Percentiles rank a stretch among this genome's conserved stretches.
Conservation (phyloP, 495 filamentous ascomycete species). For the Podospora bellae-mahoneyi region DNA sequence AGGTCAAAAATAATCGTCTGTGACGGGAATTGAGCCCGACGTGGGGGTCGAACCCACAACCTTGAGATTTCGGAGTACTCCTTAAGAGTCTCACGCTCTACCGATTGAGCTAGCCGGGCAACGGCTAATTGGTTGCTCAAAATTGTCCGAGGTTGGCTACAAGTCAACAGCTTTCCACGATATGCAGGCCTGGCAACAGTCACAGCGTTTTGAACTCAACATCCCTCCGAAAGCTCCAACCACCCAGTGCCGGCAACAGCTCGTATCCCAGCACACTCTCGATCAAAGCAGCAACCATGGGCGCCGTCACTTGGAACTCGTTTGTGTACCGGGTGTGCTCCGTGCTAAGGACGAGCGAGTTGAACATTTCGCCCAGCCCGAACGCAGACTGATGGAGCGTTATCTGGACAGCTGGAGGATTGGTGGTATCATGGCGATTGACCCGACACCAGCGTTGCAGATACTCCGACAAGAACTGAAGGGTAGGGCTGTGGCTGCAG, state of each 20-base stretch:
- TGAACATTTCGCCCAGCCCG: conserved; percentile 36
- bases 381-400: conserved; percentile 37
- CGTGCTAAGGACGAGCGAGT: conserved; percentile 34
- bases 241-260: conserved; percentile 22
- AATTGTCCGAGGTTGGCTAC: too few species aligned
- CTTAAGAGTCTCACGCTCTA: conserved; percentile 82
- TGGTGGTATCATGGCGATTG: conserved; percentile 34
- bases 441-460: conserved; percentile 38
- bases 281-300: conserved; percentile 37
- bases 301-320: conserved; percentile 31
- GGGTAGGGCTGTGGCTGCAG: conserved; percentile 39
- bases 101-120: conserved; percentile 71
- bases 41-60: conserved; percentile 30
- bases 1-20: conserved; percentile 6
- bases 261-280: conserved; percentile 42
- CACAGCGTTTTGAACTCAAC: conserved; percentile 23
- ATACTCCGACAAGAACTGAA: conserved; percentile 39
- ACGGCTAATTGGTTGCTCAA: conserved; percentile 1
- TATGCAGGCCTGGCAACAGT: not conserved
- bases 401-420: conserved; percentile 35
- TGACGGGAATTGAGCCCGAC: conserved; percentile 27
- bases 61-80: conserved; percentile 24
- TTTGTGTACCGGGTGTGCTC: conserved; percentile 26
- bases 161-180: too few species aligned
- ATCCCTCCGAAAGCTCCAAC: conserved; percentile 27